Base-by-base conservation (phyloP, 352 stramenopile genomes). In the Globisporangium carolinianum region DNA sequence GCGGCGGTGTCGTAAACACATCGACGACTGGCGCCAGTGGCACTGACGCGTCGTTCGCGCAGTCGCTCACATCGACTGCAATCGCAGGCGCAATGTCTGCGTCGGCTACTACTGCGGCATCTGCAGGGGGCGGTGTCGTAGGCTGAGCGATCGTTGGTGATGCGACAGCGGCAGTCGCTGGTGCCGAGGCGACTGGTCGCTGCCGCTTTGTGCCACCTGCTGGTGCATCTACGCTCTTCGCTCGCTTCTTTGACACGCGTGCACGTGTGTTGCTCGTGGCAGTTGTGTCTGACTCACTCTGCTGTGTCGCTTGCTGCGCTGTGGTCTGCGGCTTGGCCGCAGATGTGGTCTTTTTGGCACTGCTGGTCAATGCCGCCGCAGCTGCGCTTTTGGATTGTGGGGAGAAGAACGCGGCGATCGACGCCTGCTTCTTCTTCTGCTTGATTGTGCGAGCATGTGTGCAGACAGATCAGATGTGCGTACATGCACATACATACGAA, bases 351-450 rank as follows among this genome's bases (percentile, higher is more conserved):
- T 58, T 37, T 42, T 58, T 55, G 46, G 24, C 9, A 38, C 15
- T 32, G 35, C n/a, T 35, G 24, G 24, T 24, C 24, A 24, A 24
- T 24, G 37, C 9, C 32, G 14, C 36, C 0, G 67, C 45, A 8
- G 61, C 59, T 37, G 45, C 55, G 66, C 66, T 65, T 10, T 62
- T 62, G 35, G 51, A 59, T 24, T 76, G 76, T 10, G 84, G 84
- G 47, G 84, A 89, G 64, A 94, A 94, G 62, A 92, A 94, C 56
- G 79, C 63, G 46, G 76, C 73, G 64, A 94, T 88, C 10, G 79
- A 83, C 41, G 73, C 76, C 65, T 94, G 81, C 57, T 94, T 91
- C 60, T 83, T 85, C 60, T 76, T 67, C 67, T 79, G 55, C 54
- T 46, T 17, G 35, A 43, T 4, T 8, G n/a, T 41, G 35, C 32